Evolutionary conservation across 2,329 filamentous ascomycete species (phyloP).

Genomic region (Bipolaris gigantea): DNA sequence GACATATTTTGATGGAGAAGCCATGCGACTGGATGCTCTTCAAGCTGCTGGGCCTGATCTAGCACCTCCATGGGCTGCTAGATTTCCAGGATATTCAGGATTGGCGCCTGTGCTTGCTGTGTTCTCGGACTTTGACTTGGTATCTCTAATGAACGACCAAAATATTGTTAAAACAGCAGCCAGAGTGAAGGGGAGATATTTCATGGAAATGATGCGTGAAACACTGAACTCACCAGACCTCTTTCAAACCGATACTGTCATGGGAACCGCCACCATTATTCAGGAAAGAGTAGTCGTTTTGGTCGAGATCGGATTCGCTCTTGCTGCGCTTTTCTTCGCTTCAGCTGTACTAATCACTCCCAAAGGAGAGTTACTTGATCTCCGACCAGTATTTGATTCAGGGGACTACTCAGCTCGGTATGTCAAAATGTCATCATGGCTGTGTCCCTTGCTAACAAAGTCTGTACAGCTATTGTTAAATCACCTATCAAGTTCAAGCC

Average conservation of each 20-base stretch:
- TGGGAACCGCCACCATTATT: slow-evolving; percentile 6
- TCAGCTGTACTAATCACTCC: slow-evolving; percentile 11
- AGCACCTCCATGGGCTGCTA: background rate
- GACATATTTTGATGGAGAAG: background rate
- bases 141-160: background rate
- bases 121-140: slow-evolving; percentile 4
- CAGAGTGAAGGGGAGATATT: slow-evolving; percentile 23
- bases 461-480: background rate
- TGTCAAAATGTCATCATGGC: background rate
- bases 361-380: background rate
- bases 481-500: background rate
- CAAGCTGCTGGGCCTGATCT: background rate
- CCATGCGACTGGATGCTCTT: background rate
- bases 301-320: slow-evolving; percentile 15
- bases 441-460: background rate
- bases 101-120: slow-evolving; percentile 16
- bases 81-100: slow-evolving; percentile 3
- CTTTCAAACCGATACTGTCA: background rate
- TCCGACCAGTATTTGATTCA: background rate
- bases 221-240: slow-evolving; percentile 7
- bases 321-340: slow-evolving; percentile 17
- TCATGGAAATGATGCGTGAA: slow-evolving; percentile 18
- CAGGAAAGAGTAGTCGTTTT: slow-evolving; percentile 21
- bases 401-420: background rate
- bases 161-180: slow-evolving; percentile 12